phyloP scores from a whole-genome alignment of 805 yeast species.

The Candida namnaoensis region DNA sequence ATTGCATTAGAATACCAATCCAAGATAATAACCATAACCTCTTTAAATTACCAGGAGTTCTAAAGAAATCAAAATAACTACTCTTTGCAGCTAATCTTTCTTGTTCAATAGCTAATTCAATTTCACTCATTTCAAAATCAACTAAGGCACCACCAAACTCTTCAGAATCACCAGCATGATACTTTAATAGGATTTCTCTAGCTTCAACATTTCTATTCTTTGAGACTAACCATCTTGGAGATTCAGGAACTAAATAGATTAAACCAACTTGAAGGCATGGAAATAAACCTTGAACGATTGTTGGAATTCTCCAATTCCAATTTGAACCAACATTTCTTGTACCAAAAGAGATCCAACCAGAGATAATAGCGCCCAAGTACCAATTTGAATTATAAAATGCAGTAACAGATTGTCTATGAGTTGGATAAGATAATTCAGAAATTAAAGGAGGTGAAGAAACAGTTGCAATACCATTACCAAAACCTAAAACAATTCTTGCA shows the following conservation, averaged over 20 bases:
- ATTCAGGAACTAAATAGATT: slow-evolving; percentile 36
- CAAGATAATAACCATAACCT: slow-evolving; percentile 27
- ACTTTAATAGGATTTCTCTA: slow-evolving; percentile 26
- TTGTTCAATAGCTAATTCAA: slow-evolving; percentile 28
- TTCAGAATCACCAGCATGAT: slow-evolving; percentile 28
- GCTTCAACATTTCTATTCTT: slow-evolving; percentile 36
- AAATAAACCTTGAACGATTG: slow-evolving; percentile 39
- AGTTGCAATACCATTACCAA: slow-evolving; percentile 32
- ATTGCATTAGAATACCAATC: slow-evolving; percentile 31
- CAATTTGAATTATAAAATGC: slow-evolving; percentile 41
- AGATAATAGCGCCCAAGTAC: slow-evolving; percentile 46
- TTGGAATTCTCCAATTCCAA: slow-evolving; percentile 49
- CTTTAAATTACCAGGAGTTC: slow-evolving; percentile 29
- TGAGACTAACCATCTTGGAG: slow-evolving; percentile 36
- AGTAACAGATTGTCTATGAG: slow-evolving; percentile 31
- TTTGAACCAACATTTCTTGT: slow-evolving; percentile 20
- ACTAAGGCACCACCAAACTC: slow-evolving; percentile 16
- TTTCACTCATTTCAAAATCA: slow-evolving; percentile 31
- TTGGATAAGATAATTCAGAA: slow-evolving; percentile 42
- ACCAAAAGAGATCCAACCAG: slow-evolving; percentile 45
- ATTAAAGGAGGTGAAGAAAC: slow-evolving; percentile 40
- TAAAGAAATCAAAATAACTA: slow-evolving; percentile 30
- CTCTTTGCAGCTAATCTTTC: slow-evolving; percentile 26
- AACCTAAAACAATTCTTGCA: slow-evolving; percentile 37
- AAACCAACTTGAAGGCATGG: slow-evolving; percentile 31